Evolutionary conservation across 441 rosid genomes (phyloP).

Genomic region (Daphne laureola): DNA sequence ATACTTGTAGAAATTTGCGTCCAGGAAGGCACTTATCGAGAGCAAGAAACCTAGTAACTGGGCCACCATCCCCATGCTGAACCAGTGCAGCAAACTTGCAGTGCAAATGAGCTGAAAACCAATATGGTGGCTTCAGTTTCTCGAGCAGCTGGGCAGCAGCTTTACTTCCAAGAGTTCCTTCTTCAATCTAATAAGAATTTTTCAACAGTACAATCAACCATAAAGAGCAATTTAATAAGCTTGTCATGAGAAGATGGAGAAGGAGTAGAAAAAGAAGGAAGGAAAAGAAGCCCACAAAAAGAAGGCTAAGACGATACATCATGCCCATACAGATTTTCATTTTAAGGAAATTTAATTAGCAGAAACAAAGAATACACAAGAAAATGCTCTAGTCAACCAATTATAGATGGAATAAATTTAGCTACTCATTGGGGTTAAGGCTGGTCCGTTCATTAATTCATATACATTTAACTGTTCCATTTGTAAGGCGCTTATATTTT

Average conservation of each 20-base stretch:
- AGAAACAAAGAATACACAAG: not conserved
- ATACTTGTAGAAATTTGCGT: slow-evolving; percentile 67
- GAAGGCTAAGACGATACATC: not conserved
- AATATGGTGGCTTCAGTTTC: slow-evolving; percentile 64
- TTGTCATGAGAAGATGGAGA: slow-evolving; percentile 1
- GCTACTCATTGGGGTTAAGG: too few relatives aligned
- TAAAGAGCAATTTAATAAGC: not conserved
- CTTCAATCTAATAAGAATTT: slow-evolving; percentile 36
- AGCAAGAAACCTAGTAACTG: slow-evolving; percentile 78
- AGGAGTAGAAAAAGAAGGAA: not conserved
- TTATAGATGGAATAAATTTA: too few relatives aligned
- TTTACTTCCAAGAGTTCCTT: slow-evolving; percentile 71
- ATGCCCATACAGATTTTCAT: not conserved
- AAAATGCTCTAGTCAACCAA: too few relatives aligned
- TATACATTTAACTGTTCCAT: not conserved
- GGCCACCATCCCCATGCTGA: slow-evolving; percentile 66
- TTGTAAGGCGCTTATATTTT: not conserved
- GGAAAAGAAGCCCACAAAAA: not conserved
- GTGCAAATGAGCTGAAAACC: slow-evolving; percentile 96
- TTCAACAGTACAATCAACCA: slow-evolving; percentile 12
- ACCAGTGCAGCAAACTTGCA: slow-evolving; percentile 84
- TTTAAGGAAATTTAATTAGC: slow-evolving; percentile 1
- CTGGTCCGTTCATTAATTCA: too few relatives aligned
- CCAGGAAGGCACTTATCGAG: slow-evolving; percentile 82
- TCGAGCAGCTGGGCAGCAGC: slow-evolving; percentile 77